A percentile compares a stretch with the other conserved stretches of the same genome.
Conservation (phyloP, 768 basidiomycete genomes). For the Podaxis pistillaris region DNA sequence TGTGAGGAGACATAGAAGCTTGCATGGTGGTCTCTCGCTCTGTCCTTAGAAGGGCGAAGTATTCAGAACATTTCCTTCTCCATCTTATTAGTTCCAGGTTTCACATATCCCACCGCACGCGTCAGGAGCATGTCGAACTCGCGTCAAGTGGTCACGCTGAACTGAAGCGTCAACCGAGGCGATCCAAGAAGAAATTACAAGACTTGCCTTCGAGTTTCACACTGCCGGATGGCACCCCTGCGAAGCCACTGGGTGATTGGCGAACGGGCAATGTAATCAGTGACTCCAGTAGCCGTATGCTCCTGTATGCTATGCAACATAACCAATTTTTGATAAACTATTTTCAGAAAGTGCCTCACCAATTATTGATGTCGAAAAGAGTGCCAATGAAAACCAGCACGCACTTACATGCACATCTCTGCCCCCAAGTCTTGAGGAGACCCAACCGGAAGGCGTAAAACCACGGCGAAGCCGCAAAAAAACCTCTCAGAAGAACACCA, state of each 20-base stretch:
- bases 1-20: background rate
- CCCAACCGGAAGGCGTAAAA: background rate
- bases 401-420: background rate
- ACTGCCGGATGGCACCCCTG: constrained; percentile 41
- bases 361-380: constrained; percentile 16
- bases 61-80: background rate
- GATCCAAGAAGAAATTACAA: constrained; percentile 42
- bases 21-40: constrained; percentile 11
- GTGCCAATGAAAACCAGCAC: background rate
- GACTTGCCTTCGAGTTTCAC: constrained; percentile 55
- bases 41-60: background rate
- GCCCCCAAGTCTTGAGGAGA: background rate
- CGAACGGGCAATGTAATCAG: constrained; percentile 21
- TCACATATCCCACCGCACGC: constrained; percentile 6
- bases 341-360: constrained; percentile 4
- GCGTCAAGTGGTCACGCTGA: background rate
- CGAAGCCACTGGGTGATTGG: constrained; percentile 44
- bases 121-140: constrained; percentile 10
- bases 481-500: background rate
- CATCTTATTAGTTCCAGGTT: background rate
- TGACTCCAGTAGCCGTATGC: constrained; percentile 10
- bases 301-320: constrained; percentile 3
- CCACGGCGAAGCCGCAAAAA: constrained; percentile 4
- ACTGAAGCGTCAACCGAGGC: constrained; percentile 12
- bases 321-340: background rate